These are phyloP conservation scores for Pleomassaria siparia DNA, from an alignment of 2,329 filamentous ascomycete genomes.

Conservation along the genomic window DNA sequence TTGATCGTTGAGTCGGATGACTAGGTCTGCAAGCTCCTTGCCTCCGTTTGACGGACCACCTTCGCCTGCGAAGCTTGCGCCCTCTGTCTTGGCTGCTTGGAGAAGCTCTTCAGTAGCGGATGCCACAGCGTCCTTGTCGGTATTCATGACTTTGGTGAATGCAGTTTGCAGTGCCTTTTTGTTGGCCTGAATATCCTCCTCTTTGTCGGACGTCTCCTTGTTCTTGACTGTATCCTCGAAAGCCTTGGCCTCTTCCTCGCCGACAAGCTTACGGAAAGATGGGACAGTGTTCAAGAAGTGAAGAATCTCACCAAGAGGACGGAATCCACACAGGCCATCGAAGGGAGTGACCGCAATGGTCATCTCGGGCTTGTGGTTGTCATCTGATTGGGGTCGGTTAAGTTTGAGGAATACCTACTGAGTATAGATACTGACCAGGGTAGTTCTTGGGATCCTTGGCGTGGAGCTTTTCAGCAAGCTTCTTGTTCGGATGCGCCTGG, in stretches of 20 bases:
- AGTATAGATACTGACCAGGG: conserved; percentile 54
- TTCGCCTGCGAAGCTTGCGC: conserved; percentile 71
- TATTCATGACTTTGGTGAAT: conserved; percentile 81
- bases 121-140: conserved; percentile 66
- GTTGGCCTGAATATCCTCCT: conserved; percentile 56
- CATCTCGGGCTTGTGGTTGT: conserved; percentile 99
- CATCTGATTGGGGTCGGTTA: conserved; percentile 54
- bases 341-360: conserved; percentile 96
- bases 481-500: conserved; percentile 95
- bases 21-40: conserved; percentile 72
- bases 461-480: conserved; percentile 86
- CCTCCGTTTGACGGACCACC: conserved; percentile 69
- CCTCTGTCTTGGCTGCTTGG: conserved; percentile 67
- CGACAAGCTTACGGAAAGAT: conserved; percentile 50
- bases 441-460: conserved; percentile 88
- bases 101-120: conserved; percentile 70
- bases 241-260: conserved; percentile 49
- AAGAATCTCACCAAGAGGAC: conserved; percentile 80
- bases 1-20: conserved; percentile 74
- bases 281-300: conserved; percentile 75
- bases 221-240: conserved; percentile 54
- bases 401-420: not conserved
- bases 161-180: conserved; percentile 75
- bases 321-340: conserved; percentile 93
- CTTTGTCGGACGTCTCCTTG: conserved; percentile 52